phyloP scores from a whole-genome alignment of 2,329 filamentous ascomycete species.

The Talaromyces pinophilus region DNA sequence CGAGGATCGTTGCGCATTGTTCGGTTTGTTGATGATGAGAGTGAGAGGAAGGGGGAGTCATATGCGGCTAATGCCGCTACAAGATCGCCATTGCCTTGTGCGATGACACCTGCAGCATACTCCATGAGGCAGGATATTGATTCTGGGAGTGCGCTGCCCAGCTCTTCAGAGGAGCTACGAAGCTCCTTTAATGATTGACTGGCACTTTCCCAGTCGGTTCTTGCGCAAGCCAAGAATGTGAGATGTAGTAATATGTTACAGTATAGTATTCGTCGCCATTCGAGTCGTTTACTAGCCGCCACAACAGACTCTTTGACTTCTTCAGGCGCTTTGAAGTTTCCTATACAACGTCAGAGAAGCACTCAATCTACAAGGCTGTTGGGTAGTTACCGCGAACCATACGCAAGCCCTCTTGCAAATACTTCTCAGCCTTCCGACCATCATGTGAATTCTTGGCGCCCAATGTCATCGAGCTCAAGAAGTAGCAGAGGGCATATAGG shows the following conservation, averaged over 20 bases:
- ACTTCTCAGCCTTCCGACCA: constrained; percentile 57
- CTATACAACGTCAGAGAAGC: constrained; percentile 28
- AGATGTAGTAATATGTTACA: constrained; percentile 72
- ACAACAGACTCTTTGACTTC: constrained; percentile 56
- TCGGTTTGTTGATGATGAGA: constrained; percentile 47
- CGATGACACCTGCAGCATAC: constrained; percentile 74
- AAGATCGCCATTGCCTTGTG: constrained; percentile 75
- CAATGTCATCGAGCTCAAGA: constrained; percentile 59
- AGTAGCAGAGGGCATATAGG: constrained; percentile 60
- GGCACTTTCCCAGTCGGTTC: constrained; percentile 69
- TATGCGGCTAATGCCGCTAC: constrained; percentile 68
- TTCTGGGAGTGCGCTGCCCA: constrained; percentile 43
- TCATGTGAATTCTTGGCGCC: constrained; percentile 58
- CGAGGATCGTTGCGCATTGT: constrained; percentile 53
- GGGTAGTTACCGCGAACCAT: constrained; percentile 47
- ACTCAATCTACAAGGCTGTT: constrained; percentile 23
- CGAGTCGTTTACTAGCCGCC: constrained; percentile 59
- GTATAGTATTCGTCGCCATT: constrained; percentile 66
- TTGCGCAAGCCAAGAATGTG: constrained; percentile 68
- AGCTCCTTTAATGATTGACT: constrained; percentile 59
- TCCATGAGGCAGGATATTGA: constrained; percentile 57
- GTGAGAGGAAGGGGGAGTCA: constrained; percentile 60
- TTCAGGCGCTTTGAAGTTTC: constrained; percentile 42
- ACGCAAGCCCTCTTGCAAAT: constrained; percentile 59
- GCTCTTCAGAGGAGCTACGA: constrained; percentile 48